A percentile compares a stretch with the other conserved stretches of the same genome.
Evolutionary conservation across 371 early-diverging fungal genomes (phyloP).

Genomic region (Lichtheimia corymbifera): DNA sequence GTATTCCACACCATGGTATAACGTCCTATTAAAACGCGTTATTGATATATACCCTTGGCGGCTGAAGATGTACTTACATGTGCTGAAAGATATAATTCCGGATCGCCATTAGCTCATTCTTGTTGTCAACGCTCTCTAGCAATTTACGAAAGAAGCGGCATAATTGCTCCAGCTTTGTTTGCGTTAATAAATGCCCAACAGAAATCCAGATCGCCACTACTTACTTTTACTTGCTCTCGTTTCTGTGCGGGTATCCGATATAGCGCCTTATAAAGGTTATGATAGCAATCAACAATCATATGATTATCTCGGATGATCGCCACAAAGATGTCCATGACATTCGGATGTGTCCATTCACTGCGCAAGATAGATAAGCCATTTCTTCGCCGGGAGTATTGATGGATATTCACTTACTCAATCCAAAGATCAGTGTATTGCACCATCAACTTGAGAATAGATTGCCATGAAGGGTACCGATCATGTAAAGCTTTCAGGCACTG

Average conservation of each 20-base stretch:
- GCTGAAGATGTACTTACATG: not conserved
- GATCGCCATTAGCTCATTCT: not conserved
- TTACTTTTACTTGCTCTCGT: not conserved
- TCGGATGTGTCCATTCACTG: constrained; percentile 19
- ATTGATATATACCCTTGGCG: no score
- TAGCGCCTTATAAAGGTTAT: constrained; percentile 5
- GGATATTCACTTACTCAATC: constrained; percentile 21
- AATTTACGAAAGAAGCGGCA: constrained; percentile 5
- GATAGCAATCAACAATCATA: constrained; percentile 10
- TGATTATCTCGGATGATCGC: constrained; percentile 15
- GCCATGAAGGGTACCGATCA: constrained; percentile 17
- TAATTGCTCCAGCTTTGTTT: not conserved
- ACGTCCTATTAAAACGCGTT: no score
- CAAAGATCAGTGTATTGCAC: constrained; percentile 36
- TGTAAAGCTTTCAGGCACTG: constrained; percentile 18
- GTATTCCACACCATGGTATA: not conserved
- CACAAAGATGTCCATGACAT: constrained; percentile 13
- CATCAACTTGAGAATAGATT: constrained; percentile 26
- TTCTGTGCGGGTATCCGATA: not conserved
- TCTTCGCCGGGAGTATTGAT: not conserved
- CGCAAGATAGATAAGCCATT: not conserved
- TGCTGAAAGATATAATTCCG: constrained; percentile 9
- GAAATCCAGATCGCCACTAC: not conserved
- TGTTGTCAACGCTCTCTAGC: not conserved
- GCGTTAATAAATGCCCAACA: no score